phyloP scores from a whole-genome alignment of 306 rosid genomes.

The Dalbergia oliveri region DNA sequence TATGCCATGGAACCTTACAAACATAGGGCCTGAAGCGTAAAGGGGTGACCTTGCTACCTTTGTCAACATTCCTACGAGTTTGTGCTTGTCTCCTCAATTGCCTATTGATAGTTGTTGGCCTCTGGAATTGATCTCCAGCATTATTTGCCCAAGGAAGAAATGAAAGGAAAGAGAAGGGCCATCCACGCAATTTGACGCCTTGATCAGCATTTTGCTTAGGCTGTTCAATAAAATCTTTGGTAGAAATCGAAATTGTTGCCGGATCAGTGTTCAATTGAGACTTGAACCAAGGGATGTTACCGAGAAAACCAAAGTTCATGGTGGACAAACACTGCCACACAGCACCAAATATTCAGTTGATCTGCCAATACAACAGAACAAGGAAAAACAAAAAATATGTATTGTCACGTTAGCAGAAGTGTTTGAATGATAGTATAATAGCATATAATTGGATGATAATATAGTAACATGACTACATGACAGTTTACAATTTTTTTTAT shows the following conservation, averaged over 20 bases:
- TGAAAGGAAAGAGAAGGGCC: slow-evolving; percentile 60
- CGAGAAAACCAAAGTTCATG: slow-evolving; percentile 67
- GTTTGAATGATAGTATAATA: too few species aligned
- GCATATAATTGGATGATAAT: too few species aligned
- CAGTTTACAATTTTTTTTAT: too few species aligned
- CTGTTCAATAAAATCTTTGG: slow-evolving; percentile 38
- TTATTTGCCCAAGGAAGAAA: slow-evolving; percentile 62
- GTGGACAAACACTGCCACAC: slow-evolving; percentile 41
- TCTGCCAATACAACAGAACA: slow-evolving; percentile 47
- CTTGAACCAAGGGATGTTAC: slow-evolving; percentile 58
- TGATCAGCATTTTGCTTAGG: slow-evolving; percentile 48
- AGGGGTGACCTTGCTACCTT: slow-evolving; percentile 33
- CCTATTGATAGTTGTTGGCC: slow-evolving; percentile 73
- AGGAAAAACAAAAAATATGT: neutral
- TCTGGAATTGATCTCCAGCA: slow-evolving; percentile 46
- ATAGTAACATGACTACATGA: too few species aligned
- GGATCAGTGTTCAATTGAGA: slow-evolving; percentile 54
- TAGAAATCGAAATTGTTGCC: slow-evolving; percentile 41
- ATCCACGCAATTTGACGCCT: slow-evolving; percentile 55
- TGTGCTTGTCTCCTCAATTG: slow-evolving; percentile 66
- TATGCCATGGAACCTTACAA: slow-evolving; percentile 95
- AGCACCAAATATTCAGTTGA: slow-evolving; percentile 25
- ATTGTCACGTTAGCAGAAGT: too few species aligned
- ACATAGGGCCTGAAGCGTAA: slow-evolving; percentile 88
- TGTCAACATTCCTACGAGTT: slow-evolving; percentile 40